These are phyloP conservation scores for Pseudonectria foliicola DNA, from an alignment of 2,329 filamentous ascomycete species.

Conservation along the genomic window DNA sequence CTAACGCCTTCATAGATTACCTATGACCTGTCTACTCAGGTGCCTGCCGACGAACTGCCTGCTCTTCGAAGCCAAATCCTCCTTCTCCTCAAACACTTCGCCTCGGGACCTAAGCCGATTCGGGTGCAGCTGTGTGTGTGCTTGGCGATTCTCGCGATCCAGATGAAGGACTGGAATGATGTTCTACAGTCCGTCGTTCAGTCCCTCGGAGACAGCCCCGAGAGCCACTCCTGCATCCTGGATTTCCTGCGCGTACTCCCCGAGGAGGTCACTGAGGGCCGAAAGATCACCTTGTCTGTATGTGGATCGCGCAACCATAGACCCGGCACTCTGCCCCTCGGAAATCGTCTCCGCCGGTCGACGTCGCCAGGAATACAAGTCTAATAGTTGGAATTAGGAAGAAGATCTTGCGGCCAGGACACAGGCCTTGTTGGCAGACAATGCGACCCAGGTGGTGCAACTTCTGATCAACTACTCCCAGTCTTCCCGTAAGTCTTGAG, in stretches of 20 bases:
- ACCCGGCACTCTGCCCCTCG: conserved; percentile 27
- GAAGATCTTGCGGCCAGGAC: conserved; percentile 86
- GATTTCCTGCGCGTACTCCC: conserved; percentile 96
- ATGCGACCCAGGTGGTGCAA: conserved; percentile 78
- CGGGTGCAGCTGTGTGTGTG: conserved; percentile 92
- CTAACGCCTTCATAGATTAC: conserved; percentile 60
- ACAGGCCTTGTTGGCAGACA: conserved; percentile 82
- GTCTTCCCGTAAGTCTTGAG: conserved; percentile 66
- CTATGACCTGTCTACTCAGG: conserved; percentile 82
- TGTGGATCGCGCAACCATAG: conserved; percentile 58
- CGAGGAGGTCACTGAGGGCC: conserved; percentile 97
- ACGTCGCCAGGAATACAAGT: conserved; percentile 28
- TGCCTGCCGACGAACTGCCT: conserved; percentile 66
- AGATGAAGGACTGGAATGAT: conserved; percentile 94
- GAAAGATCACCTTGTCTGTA: conserved; percentile 99
- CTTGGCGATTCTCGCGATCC: conserved; percentile 87
- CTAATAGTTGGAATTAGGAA: conserved; percentile 62
- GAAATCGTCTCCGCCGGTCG: conserved; percentile 29
- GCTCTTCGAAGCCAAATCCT: conserved; percentile 80
- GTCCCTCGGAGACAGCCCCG: conserved; percentile 66
- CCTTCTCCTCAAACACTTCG: conserved; percentile 71
- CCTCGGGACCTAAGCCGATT: conserved; percentile 74
- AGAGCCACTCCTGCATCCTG: conserved; percentile 78
- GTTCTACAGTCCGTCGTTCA: conserved; percentile 77
- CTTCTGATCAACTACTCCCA: conserved; percentile 86